These are phyloP conservation scores for Tylopilus orsonianus DNA, from an alignment of 1,284 basidiomycete genomes.

Conservation along the genomic window DNA sequence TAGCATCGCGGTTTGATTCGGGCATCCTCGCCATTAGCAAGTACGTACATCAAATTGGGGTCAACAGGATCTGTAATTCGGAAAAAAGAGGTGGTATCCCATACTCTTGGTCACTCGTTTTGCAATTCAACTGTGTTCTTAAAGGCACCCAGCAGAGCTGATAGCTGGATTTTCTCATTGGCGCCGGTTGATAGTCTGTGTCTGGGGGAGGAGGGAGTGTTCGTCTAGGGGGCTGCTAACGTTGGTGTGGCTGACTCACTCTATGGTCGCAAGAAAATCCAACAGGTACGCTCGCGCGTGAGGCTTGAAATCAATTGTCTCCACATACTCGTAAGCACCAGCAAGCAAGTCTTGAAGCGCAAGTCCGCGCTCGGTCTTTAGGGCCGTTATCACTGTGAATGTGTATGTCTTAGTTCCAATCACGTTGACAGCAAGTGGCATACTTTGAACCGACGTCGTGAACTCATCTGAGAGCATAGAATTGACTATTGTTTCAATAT, in stretches of 20 bases:
- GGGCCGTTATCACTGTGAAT: conserved; percentile 71
- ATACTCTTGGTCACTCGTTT: conserved; percentile 34
- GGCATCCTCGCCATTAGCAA: not conserved
- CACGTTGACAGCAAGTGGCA: conserved; percentile 27
- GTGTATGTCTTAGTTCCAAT: conserved; percentile 2
- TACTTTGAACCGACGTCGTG: conserved; percentile 87
- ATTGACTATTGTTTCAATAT: conserved; percentile 91
- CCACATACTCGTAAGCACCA: conserved; percentile 90
- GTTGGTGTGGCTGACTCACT: conserved; percentile 57
- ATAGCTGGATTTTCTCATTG: conserved; percentile 93
- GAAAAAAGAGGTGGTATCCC: not conserved
- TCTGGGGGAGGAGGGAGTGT: conserved; percentile 42
- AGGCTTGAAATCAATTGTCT: conserved; percentile 83
- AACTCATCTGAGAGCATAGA: conserved; percentile 98
- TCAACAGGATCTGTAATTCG: too few species aligned
- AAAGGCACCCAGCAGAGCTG: conserved; percentile 89
- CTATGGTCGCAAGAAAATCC: conserved; percentile 86
- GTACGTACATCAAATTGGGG: too few species aligned
- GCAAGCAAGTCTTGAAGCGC: conserved; percentile 95
- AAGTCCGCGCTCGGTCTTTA: conserved; percentile 92
- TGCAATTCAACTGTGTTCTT: conserved; percentile 88
- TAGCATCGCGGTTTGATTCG: not conserved
- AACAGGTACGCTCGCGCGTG: conserved; percentile 89
- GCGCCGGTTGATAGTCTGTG: conserved; percentile 92
- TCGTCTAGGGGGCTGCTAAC: not conserved